These are phyloP conservation scores for Rhododendron ovatum DNA, from an alignment of 148 eudicot species.

Conservation along the genomic window DNA sequence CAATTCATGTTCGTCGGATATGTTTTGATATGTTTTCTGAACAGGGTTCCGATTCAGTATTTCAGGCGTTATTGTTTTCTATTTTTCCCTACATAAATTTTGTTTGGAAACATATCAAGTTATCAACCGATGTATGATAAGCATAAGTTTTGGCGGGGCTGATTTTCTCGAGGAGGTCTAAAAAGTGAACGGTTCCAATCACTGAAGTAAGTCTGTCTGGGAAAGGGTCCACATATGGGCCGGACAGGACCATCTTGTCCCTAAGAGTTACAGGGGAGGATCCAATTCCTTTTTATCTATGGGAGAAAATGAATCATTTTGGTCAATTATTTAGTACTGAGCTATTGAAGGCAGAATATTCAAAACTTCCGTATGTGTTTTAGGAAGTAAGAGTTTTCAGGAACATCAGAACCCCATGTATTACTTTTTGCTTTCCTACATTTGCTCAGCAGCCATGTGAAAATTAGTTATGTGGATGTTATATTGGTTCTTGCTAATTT, in stretches of 20 bases:
- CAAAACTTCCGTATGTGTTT: neutral
- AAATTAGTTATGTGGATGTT: neutral
- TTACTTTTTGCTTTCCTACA: neutral
- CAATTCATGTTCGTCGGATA: neutral
- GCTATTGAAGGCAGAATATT: neutral
- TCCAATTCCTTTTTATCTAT: neutral
- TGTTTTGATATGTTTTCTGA: neutral
- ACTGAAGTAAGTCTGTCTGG: neutral
- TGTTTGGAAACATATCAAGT: neutral
- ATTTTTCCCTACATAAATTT: neutral
- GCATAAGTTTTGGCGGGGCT: neutral
- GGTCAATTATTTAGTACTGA: neutral
- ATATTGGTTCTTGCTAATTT: neutral
- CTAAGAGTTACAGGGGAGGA: neutral
- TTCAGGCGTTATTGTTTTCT: neutral
- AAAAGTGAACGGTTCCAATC: neutral
- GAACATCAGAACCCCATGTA: neutral
- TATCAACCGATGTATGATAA: neutral
- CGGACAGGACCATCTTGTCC: neutral
- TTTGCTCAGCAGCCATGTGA: neutral
- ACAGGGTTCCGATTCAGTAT: neutral
- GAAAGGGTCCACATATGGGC: neutral
- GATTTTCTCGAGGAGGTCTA: neutral
- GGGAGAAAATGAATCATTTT: neutral
- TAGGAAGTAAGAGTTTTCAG: neutral